Evolutionary conservation across 192 early-diverging fungal genomes (phyloP), one percentile per base, ranked within the genome.

Genomic region (Coemansia sp.): DNA sequence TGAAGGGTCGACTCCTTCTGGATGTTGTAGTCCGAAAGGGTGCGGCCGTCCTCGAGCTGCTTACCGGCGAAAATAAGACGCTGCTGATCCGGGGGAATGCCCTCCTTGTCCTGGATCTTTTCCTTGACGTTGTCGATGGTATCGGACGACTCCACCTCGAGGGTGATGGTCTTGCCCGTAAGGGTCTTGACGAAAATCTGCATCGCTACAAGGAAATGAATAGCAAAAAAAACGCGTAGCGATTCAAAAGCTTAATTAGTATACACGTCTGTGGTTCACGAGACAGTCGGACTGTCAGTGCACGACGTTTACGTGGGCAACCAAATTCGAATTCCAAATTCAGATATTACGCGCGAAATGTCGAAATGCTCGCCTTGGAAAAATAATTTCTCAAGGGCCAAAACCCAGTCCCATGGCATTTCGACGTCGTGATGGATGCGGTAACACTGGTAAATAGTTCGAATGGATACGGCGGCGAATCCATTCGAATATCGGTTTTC

Each of bases 31-130:
- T 98, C 98, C 65, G 94, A 92, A 27, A 99, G 90, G 50, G 91
- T 92, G 76, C 95, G 93, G 75, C 92, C 95, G 85, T 99, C 98
- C 87, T 99, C 98, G 75, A 99, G 92, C 87, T 99, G 98, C 91
- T 99, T 99, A 72, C 98, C 98, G 82, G 98, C 97, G 83, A 99
- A 98, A 78, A 99, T 99, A 53, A 99, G 86, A 81, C 97, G 95
- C 86, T 99, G 97, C 85, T 99, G 97, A 76, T 99, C 97, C 69
- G 97, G 97, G 71, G 96, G 96, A 81, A 99, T 99, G 64, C 93
- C 94, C 84, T 96, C 94, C 89, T 98, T 95, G 87, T 98, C 93
- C 86, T 95, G 94, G 84, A 98, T 95, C 91, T 98, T 96, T 67
- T 81, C 71, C 87, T 94, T 95, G 87, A 95, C 93, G 73, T 92